A percentile compares a stretch with the other conserved stretches of the same genome.
These are phyloP conservation scores for Phytophthora pisi DNA, from an alignment of 352 stramenopile species.

Conservation along the genomic window DNA sequence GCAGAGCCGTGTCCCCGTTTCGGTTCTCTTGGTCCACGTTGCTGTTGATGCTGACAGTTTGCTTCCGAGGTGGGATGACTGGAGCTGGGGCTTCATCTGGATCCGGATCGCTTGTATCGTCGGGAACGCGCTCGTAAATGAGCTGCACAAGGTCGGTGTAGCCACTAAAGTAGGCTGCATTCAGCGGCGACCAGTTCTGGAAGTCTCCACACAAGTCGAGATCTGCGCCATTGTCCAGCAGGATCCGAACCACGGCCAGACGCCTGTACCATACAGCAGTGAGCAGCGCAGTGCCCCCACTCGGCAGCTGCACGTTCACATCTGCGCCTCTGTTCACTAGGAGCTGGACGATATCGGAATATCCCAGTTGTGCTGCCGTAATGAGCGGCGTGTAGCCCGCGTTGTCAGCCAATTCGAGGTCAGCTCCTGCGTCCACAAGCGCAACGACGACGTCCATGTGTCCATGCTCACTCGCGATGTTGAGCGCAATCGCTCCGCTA, in stretches of 20 bases:
- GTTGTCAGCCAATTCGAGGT: constrained; percentile 9
- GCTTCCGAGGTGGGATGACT: background rate
- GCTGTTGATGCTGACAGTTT: background rate
- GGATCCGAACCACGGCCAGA: constrained; percentile 11
- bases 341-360: constrained; percentile 15
- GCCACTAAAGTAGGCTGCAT: constrained; percentile 1
- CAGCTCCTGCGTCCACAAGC: constrained; percentile 11
- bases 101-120: background rate
- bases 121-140: constrained; percentile 13
- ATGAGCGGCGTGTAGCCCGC: constrained; percentile 20
- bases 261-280: constrained; percentile 6
- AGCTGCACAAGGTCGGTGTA: constrained; percentile 18
- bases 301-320: constrained; percentile 8
- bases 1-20: background rate
- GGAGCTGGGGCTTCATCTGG: background rate
- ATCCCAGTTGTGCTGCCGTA: constrained; percentile 13
- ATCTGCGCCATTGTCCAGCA: constrained; percentile 13
- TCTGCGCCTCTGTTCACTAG: background rate
- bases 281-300: constrained; percentile 15
- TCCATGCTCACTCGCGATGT: constrained; percentile 18
- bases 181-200: constrained; percentile 6
- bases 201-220: constrained; percentile 15
- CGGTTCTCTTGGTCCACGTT: background rate
- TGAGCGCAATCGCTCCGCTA: constrained; percentile 12
- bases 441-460: background rate